Evolutionary conservation across 805 yeast genomes (phyloP), one percentile per base, ranked within the genome.

Genomic region (Saccharomycopsis babjevae): DNA sequence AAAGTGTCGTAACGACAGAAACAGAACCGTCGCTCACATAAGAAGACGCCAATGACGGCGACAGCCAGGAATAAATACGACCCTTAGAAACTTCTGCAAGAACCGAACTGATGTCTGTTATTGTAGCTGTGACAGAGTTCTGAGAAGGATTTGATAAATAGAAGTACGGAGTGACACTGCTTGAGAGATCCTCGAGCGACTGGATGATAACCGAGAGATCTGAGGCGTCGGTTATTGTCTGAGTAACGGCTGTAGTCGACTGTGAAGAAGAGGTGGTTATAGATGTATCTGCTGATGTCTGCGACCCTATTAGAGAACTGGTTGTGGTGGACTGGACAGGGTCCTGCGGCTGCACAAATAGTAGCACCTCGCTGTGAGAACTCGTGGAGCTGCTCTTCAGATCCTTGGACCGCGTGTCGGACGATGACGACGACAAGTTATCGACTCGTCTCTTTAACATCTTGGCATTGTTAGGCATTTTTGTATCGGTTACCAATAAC

Each of bases 1-100:
- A 56, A 16, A 61, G 43, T 6, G 64, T 61, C 39, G 64, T 61
- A 18, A 61, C 59, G 20, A 61, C 57, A 7, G 64, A 61, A 15
- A 61, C 59, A 18, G 59, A 25, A 8, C 39, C 18, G 10, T 56
- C 3, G 36, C 43, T 22, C 18, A 39, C 5, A 5, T 36, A n/a
- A 16, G n/a, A 16, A 28, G 56, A 52, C 2, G 20, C 4, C 20
- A 22, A 16, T 1, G 40, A 32, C 4, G 25, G 18, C 22, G 25
- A 5, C 25, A 28, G 18, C 20, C 13, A 52, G 10, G 56, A 52
- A n/a, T n/a, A 52, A 15, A 34, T 32, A 16, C 32, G 52, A 11
- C 10, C 52, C n/a, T 46, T 46, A 3, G 52, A 46, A 10, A 46
- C 32, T n/a, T 20, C 52, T 16, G 52, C 52, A 11, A 46, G 28